Percentiles rank a stretch among this genome's conserved stretches.
phyloP scores from a whole-genome alignment of 768 basidiomycete genomes.

The Pleurotus sapidus region DNA sequence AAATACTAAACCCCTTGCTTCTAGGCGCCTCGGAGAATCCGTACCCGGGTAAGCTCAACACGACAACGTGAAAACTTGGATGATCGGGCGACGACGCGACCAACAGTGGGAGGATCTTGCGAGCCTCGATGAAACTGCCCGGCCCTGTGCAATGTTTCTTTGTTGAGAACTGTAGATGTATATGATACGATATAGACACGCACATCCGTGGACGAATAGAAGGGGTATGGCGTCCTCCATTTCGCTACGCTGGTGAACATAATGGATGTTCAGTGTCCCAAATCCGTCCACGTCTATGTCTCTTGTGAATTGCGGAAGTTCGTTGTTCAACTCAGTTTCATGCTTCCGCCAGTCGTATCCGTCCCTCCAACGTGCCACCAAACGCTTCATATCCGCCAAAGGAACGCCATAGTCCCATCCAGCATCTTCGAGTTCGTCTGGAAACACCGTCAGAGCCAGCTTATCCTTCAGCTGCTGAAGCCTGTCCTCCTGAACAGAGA shows the following conservation, averaged over 20 bases:
- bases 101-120: constrained; percentile 55
- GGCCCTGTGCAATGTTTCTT: constrained; percentile 42
- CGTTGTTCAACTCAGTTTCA: constrained; percentile 45
- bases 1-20: constrained; percentile 43
- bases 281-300: constrained; percentile 43
- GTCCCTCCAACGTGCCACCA: constrained; percentile 37
- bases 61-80: constrained; percentile 66
- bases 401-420: constrained; percentile 38
- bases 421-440: constrained; percentile 21
- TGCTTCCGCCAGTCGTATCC: constrained; percentile 46
- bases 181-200: background rate
- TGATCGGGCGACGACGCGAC: constrained; percentile 35
- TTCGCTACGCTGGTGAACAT: constrained; percentile 45
- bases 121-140: constrained; percentile 55
- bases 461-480: constrained; percentile 15
- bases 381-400: constrained; percentile 33
- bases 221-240: constrained; percentile 42
- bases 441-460: constrained; percentile 16
- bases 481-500: constrained; percentile 14
- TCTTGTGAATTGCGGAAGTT: constrained; percentile 47
- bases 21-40: constrained; percentile 59
- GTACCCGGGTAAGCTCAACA: constrained; percentile 54
- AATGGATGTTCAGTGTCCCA: constrained; percentile 48
- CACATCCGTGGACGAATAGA: constrained; percentile 56
- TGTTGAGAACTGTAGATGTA: background rate